Evolutionary conservation across 768 basidiomycete species (phyloP).

Genomic region (Antrodiella citrinella): DNA sequence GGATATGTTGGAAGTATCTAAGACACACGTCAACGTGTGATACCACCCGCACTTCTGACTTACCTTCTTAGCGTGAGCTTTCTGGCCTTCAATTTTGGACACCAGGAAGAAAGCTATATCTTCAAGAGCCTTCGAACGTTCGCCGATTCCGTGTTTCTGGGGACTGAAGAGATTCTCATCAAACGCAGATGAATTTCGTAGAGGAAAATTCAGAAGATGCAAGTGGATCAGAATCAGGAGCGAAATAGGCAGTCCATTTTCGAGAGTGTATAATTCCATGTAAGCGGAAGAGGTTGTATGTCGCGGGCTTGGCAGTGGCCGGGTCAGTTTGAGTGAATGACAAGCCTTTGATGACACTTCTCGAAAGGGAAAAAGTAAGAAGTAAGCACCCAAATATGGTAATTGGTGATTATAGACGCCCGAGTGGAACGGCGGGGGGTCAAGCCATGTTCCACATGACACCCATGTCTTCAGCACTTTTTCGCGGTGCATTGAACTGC

Average conservation of each 20-base stretch:
- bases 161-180: slow-evolving; percentile 41
- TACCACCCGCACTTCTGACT: not conserved
- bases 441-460: too few species aligned
- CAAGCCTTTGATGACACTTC: too few species aligned
- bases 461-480: too few species aligned
- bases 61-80: slow-evolving; percentile 20
- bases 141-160: slow-evolving; percentile 36
- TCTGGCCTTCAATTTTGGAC: slow-evolving; percentile 32
- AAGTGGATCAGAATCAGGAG: slow-evolving; percentile 45
- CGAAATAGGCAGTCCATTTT: slow-evolving; percentile 27
- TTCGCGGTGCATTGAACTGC: too few species aligned
- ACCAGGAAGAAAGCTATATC: slow-evolving; percentile 45
- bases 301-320: too few species aligned
- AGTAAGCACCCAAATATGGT: too few species aligned
- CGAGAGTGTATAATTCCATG: too few species aligned
- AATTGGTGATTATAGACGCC: too few species aligned
- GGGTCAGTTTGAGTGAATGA: too few species aligned
- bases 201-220: slow-evolving; percentile 43
- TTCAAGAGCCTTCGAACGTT: slow-evolving; percentile 44
- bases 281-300: too few species aligned
- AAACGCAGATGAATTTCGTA: slow-evolving; percentile 39
- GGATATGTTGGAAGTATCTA: slow-evolving; percentile 45
- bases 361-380: too few species aligned
- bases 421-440: too few species aligned
- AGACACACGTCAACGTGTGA: not conserved